Evolutionary conservation across 345 rosid genomes (phyloP).

Genomic region (Bruguiera gymnorhiza): DNA sequence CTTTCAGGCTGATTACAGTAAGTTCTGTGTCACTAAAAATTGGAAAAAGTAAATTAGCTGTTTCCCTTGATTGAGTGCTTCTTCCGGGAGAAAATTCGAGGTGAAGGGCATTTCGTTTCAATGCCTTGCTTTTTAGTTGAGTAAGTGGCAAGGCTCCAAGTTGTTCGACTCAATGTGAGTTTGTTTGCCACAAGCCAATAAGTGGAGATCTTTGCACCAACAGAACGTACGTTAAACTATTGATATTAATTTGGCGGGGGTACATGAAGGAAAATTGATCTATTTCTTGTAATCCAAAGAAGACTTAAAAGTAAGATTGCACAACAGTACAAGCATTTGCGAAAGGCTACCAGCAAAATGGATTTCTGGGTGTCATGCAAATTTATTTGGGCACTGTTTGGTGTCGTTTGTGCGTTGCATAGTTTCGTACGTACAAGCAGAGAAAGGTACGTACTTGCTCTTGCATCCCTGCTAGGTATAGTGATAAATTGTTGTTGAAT

Average conservation of each 20-base stretch:
- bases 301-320: too few relatives aligned
- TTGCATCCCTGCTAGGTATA: too few relatives aligned
- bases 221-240: constrained; percentile 20
- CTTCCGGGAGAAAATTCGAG: too few relatives aligned
- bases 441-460: constrained; percentile 32
- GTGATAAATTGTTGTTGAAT: background rate
- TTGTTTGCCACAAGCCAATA: constrained; percentile 1
- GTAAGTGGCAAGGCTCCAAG: constrained; percentile 5
- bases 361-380: constrained; percentile 13
- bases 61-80: too few relatives aligned
- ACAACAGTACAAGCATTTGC: background rate
- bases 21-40: too few relatives aligned
- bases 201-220: constrained; percentile 32
- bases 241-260: background rate
- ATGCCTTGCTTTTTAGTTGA: constrained; percentile 12
- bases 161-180: constrained; percentile 16
- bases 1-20: too few relatives aligned
- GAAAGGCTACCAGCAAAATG: background rate
- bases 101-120: too few relatives aligned
- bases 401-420: constrained; percentile 23
- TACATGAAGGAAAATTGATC: constrained; percentile 17
- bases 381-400: constrained; percentile 19
- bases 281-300: too few relatives aligned
- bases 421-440: constrained; percentile 37
- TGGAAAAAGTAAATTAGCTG: too few relatives aligned